A percentile compares a stretch with the other conserved stretches of the same genome.
Conservation (phyloP, 2,329 filamentous ascomycete species). For the Clonostachys byssicola region DNA sequence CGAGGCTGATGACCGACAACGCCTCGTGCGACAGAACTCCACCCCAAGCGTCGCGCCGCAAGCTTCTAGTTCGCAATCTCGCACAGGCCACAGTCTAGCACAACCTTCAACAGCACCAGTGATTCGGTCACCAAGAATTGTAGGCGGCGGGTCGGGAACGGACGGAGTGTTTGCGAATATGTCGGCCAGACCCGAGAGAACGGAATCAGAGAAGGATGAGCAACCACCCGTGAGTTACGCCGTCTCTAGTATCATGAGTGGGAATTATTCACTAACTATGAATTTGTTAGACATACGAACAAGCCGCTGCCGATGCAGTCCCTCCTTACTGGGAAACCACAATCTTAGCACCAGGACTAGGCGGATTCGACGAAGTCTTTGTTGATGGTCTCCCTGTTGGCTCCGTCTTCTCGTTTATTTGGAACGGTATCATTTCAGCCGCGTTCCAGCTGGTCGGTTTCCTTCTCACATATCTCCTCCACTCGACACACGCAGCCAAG, state of each 20-base stretch:
- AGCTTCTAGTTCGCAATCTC: constrained; percentile 16
- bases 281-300: constrained; percentile 78
- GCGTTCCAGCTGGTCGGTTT: constrained; percentile 97
- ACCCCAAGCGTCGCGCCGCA: constrained; percentile 10
- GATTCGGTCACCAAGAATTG: constrained; percentile 40
- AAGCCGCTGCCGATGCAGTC: constrained; percentile 92
- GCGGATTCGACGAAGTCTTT: constrained; percentile 90
- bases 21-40: constrained; percentile 70
- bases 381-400: constrained; percentile 94
- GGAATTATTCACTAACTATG: constrained; percentile 5
- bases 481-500: constrained; percentile 97
- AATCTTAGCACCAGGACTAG: constrained; percentile 86
- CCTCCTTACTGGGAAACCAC: constrained; percentile 99
- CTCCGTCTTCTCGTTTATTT: constrained; percentile 80
- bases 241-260: neutral
- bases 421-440: constrained; percentile 96
- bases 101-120: neutral
- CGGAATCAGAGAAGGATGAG: constrained; percentile 72
- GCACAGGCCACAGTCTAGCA: neutral
- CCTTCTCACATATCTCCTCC: constrained; percentile 93
- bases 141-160: constrained; percentile 73
- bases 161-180: constrained; percentile 97
- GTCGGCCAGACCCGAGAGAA: constrained; percentile 81
- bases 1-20: constrained; percentile 72
- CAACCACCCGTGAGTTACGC: constrained; percentile 76